Evolutionary conservation across 1,284 basidiomycete species (phyloP).

Genomic region (Austroboletus novae-zelandiae): DNA sequence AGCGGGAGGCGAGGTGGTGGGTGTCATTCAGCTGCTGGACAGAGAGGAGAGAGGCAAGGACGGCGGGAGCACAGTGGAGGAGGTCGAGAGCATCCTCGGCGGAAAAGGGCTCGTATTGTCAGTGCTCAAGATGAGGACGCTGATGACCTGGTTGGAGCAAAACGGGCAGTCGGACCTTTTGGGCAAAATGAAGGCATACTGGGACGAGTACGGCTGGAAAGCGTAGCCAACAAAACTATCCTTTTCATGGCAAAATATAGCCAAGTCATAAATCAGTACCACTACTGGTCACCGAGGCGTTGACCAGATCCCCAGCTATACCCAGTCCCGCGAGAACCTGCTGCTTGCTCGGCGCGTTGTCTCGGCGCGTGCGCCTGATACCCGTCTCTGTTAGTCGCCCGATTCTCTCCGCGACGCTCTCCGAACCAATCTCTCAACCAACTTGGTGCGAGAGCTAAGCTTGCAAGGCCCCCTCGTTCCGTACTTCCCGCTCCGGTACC

Average conservation of each 20-base stretch:
- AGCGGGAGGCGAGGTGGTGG: slow-evolving; percentile 78
- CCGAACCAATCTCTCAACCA: slow-evolving; percentile 39
- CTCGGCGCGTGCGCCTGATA: slow-evolving; percentile 28
- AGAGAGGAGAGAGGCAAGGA: slow-evolving; percentile 84
- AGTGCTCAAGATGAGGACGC: slow-evolving; percentile 83
- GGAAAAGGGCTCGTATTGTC: slow-evolving; percentile 66
- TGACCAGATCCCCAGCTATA: slow-evolving; percentile 43
- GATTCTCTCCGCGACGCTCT: slow-evolving; percentile 22
- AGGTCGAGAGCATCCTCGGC: slow-evolving; percentile 76
- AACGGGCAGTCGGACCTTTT: slow-evolving; percentile 69
- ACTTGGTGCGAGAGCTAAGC: slow-evolving; percentile 36
- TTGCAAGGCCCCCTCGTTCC: slow-evolving; percentile 26
- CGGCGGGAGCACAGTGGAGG: slow-evolving; percentile 73
- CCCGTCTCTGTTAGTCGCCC: slow-evolving; percentile 15
- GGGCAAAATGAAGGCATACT: slow-evolving; percentile 76
- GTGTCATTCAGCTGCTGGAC: slow-evolving; percentile 90
- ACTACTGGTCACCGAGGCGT: slow-evolving; percentile 35
- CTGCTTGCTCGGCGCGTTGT: slow-evolving; percentile 32
- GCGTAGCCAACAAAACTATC: slow-evolving; percentile 13
- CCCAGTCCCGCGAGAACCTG: slow-evolving; percentile 24
- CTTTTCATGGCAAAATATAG: background rate
- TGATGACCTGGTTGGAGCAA: slow-evolving; percentile 80
- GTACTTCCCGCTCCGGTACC: slow-evolving; percentile 29
- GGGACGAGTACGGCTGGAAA: slow-evolving; percentile 76
- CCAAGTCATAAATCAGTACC: background rate